These are phyloP conservation scores for Geosmithia flava DNA, from an alignment of 2,329 filamentous ascomycete genomes.

Conservation along the genomic window DNA sequence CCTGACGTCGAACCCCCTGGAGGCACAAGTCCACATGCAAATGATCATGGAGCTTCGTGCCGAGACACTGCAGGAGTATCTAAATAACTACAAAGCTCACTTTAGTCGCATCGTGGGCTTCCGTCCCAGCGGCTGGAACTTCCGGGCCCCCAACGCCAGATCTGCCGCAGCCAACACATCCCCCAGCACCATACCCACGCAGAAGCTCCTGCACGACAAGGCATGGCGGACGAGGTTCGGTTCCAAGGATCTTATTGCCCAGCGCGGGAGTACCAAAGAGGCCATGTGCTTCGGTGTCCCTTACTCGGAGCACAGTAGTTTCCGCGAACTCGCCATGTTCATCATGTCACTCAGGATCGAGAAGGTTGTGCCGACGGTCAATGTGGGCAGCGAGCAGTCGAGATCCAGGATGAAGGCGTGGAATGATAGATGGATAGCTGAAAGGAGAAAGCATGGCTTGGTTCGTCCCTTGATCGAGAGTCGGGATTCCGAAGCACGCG, in stretches of 20 bases:
- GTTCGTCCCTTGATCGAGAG: conserved; percentile 30
- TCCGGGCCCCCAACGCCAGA: conserved; percentile 50
- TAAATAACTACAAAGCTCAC: conserved; percentile 64
- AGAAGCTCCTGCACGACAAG: conserved; percentile 40
- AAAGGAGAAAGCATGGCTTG: conserved; percentile 43
- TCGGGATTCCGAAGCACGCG: conserved; percentile 17
- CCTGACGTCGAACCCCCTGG: conserved; percentile 67
- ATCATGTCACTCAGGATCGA: conserved; percentile 78
- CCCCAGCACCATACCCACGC: conserved; percentile 35
- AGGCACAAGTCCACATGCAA: conserved; percentile 97
- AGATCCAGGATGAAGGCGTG: conserved; percentile 51
- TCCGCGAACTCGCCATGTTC: conserved; percentile 89
- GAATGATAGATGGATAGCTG: conserved; percentile 49
- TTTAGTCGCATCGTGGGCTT: conserved; percentile 86
- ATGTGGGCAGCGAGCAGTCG: conserved; percentile 50
- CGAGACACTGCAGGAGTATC: conserved; percentile 83
- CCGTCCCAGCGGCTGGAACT: conserved; percentile 89
- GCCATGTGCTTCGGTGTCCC: conserved; percentile 88
- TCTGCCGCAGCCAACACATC: conserved; percentile 41
- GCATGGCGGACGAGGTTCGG: conserved; percentile 68
- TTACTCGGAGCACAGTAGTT: conserved; percentile 92
- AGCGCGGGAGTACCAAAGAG: conserved; percentile 71
- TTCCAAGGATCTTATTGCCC: conserved; percentile 60
- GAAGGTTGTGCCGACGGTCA: conserved; percentile 87
- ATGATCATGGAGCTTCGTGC: conserved; percentile 87